Percentiles rank a stretch among this genome's conserved stretches.
phyloP scores from a whole-genome alignment of 2,329 filamentous ascomycete genomes.

The Conoideocrella luteorostrata region DNA sequence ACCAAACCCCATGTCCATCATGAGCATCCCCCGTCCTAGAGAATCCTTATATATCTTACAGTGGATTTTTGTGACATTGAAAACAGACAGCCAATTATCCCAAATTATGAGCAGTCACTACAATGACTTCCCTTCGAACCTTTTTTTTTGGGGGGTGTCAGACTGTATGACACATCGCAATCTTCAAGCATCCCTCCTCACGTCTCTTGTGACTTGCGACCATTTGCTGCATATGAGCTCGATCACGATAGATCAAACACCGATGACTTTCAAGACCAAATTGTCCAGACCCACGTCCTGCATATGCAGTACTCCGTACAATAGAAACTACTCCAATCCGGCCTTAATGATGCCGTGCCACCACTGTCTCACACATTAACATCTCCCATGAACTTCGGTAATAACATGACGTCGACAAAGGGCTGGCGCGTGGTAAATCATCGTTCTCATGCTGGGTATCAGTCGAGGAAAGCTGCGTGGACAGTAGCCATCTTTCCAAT shows the following conservation, averaged over 20 bases:
- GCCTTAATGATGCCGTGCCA: background rate
- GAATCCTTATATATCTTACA: too few species aligned
- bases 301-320: background rate
- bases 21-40: slow-evolving; percentile 12
- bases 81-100: too few species aligned
- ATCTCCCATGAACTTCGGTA: slow-evolving; percentile 2
- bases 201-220: slow-evolving; percentile 1
- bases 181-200: background rate
- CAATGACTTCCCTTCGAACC: too few species aligned
- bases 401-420: slow-evolving; percentile 7
- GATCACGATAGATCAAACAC: slow-evolving; percentile 6
- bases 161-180: too few species aligned
- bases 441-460: slow-evolving; percentile 11
- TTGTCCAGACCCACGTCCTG: background rate
- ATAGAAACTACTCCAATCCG: background rate
- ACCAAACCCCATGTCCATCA: slow-evolving; percentile 9
- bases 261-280: background rate
- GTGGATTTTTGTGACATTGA: too few species aligned
- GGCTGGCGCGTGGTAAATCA: slow-evolving; percentile 1
- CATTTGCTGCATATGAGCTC: background rate
- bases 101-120: too few species aligned
- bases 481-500: background rate
- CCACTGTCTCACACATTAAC: background rate
- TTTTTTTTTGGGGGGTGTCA: too few species aligned
- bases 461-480: slow-evolving; percentile 9